phyloP scores from a whole-genome alignment of 2,329 filamentous ascomycete species.

The Sporothrix mexicana region DNA sequence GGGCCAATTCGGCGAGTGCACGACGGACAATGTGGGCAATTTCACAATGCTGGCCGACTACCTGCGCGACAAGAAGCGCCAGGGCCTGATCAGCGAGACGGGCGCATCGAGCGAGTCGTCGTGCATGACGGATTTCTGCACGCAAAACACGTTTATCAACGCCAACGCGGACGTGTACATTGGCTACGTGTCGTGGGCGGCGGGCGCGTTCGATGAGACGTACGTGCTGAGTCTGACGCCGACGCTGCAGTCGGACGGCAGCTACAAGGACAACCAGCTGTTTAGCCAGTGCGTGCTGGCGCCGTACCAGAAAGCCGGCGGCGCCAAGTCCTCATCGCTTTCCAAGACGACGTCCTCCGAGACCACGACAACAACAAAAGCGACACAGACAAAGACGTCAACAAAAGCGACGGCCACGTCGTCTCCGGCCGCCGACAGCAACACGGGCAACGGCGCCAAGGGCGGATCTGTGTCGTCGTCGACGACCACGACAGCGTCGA shows the following conservation, averaged over 20 bases:
- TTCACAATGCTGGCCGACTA: slow-evolving; percentile 46
- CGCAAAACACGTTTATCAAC: slow-evolving; percentile 45
- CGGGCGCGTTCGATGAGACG: slow-evolving; percentile 40
- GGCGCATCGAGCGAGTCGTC: slow-evolving; percentile 47
- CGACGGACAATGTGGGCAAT: slow-evolving; percentile 52
- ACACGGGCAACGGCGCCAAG: slow-evolving; percentile 2
- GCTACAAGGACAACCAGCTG: slow-evolving; percentile 36
- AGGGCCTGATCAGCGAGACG: slow-evolving; percentile 47
- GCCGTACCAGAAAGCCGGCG: slow-evolving; percentile 30
- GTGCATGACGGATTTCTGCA: slow-evolving; percentile 44
- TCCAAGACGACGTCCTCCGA: not conserved
- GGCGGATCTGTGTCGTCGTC: not conserved
- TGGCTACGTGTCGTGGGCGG: slow-evolving; percentile 43
- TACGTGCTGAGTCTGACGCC: slow-evolving; percentile 44
- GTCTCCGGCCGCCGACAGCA: not conserved
- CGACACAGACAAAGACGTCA: not conserved
- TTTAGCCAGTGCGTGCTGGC: slow-evolving; percentile 37
- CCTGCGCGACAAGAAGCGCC: slow-evolving; percentile 45
- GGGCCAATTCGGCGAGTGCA: slow-evolving; percentile 58
- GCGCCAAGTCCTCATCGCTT: not conserved
- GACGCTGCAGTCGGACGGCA: slow-evolving; percentile 30
- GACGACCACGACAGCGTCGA: not conserved
- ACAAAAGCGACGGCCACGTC: not conserved
- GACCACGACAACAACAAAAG: not conserved
- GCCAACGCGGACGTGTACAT: slow-evolving; percentile 45